phyloP scores from a whole-genome alignment of 2,329 filamentous ascomycete genomes.

The Ophiostoma perfectum region DNA sequence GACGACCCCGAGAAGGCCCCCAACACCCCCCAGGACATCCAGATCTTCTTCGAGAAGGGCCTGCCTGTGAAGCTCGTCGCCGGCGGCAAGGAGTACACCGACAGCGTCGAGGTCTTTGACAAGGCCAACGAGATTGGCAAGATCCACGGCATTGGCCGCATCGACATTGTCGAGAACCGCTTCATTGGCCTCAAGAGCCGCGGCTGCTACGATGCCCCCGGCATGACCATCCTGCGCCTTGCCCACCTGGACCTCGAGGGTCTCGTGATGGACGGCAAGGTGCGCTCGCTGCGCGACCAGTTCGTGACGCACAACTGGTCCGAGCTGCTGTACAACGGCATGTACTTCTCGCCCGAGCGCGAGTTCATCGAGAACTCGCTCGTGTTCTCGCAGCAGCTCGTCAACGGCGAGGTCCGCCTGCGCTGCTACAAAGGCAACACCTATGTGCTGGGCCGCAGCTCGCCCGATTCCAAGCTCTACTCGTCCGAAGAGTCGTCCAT shows the following conservation, averaged over 20 bases:
- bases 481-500: constrained; percentile 45
- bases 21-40: constrained; percentile 65
- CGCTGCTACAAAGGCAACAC: constrained; percentile 40
- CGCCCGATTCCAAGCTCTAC: constrained; percentile 47
- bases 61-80: constrained; percentile 56
- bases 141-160: constrained; percentile 68
- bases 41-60: constrained; percentile 67
- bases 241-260: constrained; percentile 46
- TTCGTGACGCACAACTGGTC: constrained; percentile 51
- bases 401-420: constrained; percentile 38
- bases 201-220: constrained; percentile 71
- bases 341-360: constrained; percentile 48
- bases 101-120: constrained; percentile 66
- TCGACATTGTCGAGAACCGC: constrained; percentile 79
- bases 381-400: constrained; percentile 52
- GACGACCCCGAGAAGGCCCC: constrained; percentile 64
- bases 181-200: constrained; percentile 68
- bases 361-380: constrained; percentile 61
- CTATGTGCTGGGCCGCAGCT: constrained; percentile 44
- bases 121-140: constrained; percentile 66
- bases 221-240: constrained; percentile 39
- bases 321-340: constrained; percentile 41
- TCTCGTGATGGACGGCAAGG: constrained; percentile 51
- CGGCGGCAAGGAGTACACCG: constrained; percentile 58
- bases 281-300: constrained; percentile 54